Percentiles rank a stretch among this genome's conserved stretches.
phyloP scores from a whole-genome alignment of 345 rosid species.

The Populus davidiana region DNA sequence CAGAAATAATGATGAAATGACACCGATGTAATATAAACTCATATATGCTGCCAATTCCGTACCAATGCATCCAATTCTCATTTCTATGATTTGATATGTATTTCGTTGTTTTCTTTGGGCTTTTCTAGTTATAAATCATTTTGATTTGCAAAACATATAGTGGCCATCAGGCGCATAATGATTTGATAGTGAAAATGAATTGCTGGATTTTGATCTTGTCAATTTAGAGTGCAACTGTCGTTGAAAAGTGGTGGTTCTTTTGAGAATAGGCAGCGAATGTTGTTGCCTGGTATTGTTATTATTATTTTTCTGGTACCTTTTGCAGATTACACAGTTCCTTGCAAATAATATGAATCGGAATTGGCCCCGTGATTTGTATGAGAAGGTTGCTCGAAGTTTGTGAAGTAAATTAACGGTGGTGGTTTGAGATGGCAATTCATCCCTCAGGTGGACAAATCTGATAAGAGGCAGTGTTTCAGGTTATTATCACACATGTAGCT shows the following conservation, averaged over 20 bases:
- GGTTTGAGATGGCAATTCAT: not conserved
- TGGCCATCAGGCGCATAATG: not conserved
- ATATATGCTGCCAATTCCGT: too few species aligned
- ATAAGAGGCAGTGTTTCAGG: not conserved
- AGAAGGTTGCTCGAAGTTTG: constrained; percentile 74
- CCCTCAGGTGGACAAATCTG: not conserved
- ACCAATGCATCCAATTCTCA: not conserved
- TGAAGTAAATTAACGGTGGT: constrained; percentile 32
- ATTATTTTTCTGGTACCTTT: not conserved
- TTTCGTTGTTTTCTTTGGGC: not conserved
- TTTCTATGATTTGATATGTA: not conserved
- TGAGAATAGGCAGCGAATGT: not conserved
- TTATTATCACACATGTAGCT: not conserved
- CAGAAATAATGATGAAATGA: not conserved
- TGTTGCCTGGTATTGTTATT: not conserved
- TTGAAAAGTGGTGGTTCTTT: not conserved
- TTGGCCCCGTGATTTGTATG: constrained; percentile 89
- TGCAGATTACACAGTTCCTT: constrained; percentile 83
- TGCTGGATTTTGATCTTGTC: not conserved
- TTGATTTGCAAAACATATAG: not conserved
- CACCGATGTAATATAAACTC: not conserved
- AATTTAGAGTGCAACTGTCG: not conserved
- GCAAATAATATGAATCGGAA: constrained; percentile 77
- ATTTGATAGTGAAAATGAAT: not conserved
- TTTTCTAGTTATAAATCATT: not conserved